A percentile compares a stretch with the other conserved stretches of the same genome.
phyloP scores from a whole-genome alignment of 352 stramenopile species.

The Albugo candida region DNA sequence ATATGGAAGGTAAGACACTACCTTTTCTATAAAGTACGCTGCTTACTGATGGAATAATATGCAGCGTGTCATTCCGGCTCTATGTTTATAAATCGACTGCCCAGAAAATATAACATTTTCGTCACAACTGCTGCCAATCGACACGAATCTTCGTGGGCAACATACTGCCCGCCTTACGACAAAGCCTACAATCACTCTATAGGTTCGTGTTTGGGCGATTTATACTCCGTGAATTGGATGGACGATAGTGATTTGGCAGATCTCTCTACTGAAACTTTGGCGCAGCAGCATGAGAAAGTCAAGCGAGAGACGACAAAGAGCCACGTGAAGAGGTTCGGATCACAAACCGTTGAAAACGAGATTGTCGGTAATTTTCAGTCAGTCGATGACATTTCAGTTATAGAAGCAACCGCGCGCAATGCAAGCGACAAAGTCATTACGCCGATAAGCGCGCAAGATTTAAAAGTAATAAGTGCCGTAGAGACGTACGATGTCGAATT shows the following conservation, averaged over 20 bases:
- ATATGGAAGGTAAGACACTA: slow-evolving; percentile 49
- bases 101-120: slow-evolving; percentile 70
- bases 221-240: slow-evolving; percentile 86
- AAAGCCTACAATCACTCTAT: slow-evolving; percentile 46
- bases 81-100: slow-evolving; percentile 72
- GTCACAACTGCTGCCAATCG: slow-evolving; percentile 79
- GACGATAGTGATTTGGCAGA: slow-evolving; percentile 76
- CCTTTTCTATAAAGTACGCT: neutral
- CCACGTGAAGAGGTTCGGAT: slow-evolving; percentile 62
- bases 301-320: slow-evolving; percentile 62
- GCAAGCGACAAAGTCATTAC: slow-evolving; percentile 1
- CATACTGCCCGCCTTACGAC: slow-evolving; percentile 74
- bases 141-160: slow-evolving; percentile 75
- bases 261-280: slow-evolving; percentile 59
- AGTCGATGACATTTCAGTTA: slow-evolving; percentile 29
- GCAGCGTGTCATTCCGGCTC: slow-evolving; percentile 79
- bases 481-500: slow-evolving; percentile 52
- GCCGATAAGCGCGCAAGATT: neutral
- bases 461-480: slow-evolving; percentile 15
- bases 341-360: slow-evolving; percentile 30
- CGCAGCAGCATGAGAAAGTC: slow-evolving; percentile 45
- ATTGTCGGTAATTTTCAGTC: slow-evolving; percentile 75
- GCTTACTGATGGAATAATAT: neutral
- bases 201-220: slow-evolving; percentile 67
- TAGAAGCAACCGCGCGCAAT: slow-evolving; percentile 8